A percentile compares a stretch with the other conserved stretches of the same genome.
phyloP scores from a whole-genome alignment of 192 early-diverging fungal species.

The Linnemannia exigua region DNA sequence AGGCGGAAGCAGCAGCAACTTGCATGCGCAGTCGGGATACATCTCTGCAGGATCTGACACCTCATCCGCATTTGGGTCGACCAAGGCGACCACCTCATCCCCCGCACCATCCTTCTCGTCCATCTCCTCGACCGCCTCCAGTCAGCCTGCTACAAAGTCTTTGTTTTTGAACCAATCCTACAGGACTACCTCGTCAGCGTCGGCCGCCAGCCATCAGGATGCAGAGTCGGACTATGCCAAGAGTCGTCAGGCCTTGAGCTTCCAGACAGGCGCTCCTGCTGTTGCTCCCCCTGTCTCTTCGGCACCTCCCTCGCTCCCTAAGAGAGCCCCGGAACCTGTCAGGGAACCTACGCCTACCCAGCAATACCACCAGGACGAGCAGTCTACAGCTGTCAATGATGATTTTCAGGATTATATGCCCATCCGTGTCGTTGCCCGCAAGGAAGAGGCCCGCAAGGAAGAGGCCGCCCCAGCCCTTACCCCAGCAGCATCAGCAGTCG shows the following conservation, averaged over 20 bases:
- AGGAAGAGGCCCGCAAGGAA: conserved; percentile 40
- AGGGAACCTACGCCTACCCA: not conserved
- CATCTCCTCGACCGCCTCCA: conserved; percentile 29
- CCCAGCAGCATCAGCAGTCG: conserved; percentile 17
- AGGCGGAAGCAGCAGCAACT: not conserved
- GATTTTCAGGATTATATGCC: conserved; percentile 35
- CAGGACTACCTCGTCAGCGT: conserved; percentile 9
- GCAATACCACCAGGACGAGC: not conserved
- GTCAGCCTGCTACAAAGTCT: conserved; percentile 36
- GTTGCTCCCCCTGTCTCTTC: not conserved
- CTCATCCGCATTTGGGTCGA: conserved; percentile 49
- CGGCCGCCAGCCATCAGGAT: conserved; percentile 17
- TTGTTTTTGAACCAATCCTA: conserved; percentile 48
- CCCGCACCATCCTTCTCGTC: conserved; percentile 50
- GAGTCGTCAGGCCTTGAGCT: conserved; percentile 47
- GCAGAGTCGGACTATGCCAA: conserved; percentile 40
- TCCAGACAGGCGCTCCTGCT: conserved; percentile 37
- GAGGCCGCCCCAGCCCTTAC: not conserved
- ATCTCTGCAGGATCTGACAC: conserved; percentile 43
- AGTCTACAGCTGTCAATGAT: not conserved
- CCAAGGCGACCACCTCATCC: conserved; percentile 49
- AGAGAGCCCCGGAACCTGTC: conserved; percentile 20
- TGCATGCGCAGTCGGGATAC: conserved; percentile 25
- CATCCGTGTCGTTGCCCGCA: conserved; percentile 47
- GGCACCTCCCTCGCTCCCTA: conserved; percentile 31